Evolutionary conservation across 352 stramenopile species (phyloP).

Genomic region (Phytophthora chlamydospora): DNA sequence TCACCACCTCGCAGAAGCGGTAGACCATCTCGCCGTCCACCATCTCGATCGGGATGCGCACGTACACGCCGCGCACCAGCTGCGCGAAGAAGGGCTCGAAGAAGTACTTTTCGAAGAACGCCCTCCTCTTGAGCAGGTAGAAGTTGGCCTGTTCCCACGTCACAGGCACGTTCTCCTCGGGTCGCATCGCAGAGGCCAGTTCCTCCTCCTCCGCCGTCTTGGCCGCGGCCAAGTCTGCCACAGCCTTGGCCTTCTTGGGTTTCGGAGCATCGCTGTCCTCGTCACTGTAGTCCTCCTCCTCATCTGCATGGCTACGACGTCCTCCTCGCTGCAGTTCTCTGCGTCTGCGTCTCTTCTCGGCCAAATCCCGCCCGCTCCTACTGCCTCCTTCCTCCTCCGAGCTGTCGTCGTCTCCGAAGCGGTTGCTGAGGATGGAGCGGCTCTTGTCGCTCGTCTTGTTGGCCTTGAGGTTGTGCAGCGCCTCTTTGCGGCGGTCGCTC

Average conservation of each 20-base stretch:
- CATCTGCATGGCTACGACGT: slow-evolving; percentile 27
- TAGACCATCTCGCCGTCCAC: slow-evolving; percentile 85
- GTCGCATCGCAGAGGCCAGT: slow-evolving; percentile 41
- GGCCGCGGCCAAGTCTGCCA: slow-evolving; percentile 33
- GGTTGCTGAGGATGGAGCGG: slow-evolving; percentile 80
- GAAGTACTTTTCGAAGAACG: slow-evolving; percentile 88
- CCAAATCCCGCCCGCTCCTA: slow-evolving; percentile 59
- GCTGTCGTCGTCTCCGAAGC: slow-evolving; percentile 67
- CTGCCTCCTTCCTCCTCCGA: slow-evolving; percentile 51
- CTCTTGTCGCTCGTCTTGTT: slow-evolving; percentile 81
- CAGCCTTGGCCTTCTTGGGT: slow-evolving; percentile 34
- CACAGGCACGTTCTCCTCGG: slow-evolving; percentile 74
- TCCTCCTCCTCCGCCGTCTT: slow-evolving; percentile 59
- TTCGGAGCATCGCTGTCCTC: slow-evolving; percentile 47
- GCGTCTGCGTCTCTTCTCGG: slow-evolving; percentile 76
- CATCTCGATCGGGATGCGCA: slow-evolving; percentile 70
- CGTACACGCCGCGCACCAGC: slow-evolving; percentile 78
- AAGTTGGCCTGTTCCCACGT: slow-evolving; percentile 80
- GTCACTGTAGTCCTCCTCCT: slow-evolving; percentile 52
- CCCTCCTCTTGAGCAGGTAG: slow-evolving; percentile 75
- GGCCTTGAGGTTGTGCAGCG: slow-evolving; percentile 76
- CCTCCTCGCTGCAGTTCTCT: slow-evolving; percentile 68
- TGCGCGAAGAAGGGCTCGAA: slow-evolving; percentile 88
- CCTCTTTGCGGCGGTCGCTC: slow-evolving; percentile 79
- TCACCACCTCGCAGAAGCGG: slow-evolving; percentile 83